Base-by-base conservation (phyloP, 2,329 filamentous ascomycete genomes). In the Fusarium mangiferae region DNA sequence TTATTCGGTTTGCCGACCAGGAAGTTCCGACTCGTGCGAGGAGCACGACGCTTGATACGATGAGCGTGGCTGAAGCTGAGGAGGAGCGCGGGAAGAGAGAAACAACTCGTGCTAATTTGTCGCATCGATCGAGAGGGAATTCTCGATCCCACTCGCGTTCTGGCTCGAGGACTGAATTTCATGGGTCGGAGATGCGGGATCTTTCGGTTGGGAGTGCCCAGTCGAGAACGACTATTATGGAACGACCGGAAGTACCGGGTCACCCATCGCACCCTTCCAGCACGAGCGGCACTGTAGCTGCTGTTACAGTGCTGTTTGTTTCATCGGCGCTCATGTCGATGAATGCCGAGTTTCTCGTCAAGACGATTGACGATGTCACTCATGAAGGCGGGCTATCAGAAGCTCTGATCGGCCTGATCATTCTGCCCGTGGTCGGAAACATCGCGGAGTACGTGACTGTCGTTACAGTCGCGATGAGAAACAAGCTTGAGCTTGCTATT, bases 381-480 rank as follows among this genome's bases (percentile, higher is more conserved):
- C 80, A 80, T n/a, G 79, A 81, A 45, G 80, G 81, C 3, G 85
- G 84, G 6, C 79, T 91, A 6, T 88, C 87, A 17, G 87, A 90
- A 75, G 84, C 87, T 1, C 87, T 91, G 59, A 88, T 91, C 52
- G 90, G 90, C 42, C 82, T 91, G 18, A 90, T 91, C 48, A 85
- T 91, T 64, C 82, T 91, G 17, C 90, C 90, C 1, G 87, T 91
- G 44, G 87, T 90, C 1, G 89, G 90, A 41, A 91, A 91, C 65
- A 88, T 90, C 0, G 89, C 89, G 5, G 90, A 91, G 78, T 89
- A 91, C 68, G 86, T 89, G n/a, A 91, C 89, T 1, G 88, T 89
- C 1, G 87, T 91, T 5, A 88, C 87, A 0, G 89, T 91, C 1
- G 89, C 89, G 0, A 82, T 84, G 45, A 88, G 89, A 72, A 89